Evolutionary conservation across 768 basidiomycete genomes (phyloP).

Genomic region (Pleurotus pulmonarius): DNA sequence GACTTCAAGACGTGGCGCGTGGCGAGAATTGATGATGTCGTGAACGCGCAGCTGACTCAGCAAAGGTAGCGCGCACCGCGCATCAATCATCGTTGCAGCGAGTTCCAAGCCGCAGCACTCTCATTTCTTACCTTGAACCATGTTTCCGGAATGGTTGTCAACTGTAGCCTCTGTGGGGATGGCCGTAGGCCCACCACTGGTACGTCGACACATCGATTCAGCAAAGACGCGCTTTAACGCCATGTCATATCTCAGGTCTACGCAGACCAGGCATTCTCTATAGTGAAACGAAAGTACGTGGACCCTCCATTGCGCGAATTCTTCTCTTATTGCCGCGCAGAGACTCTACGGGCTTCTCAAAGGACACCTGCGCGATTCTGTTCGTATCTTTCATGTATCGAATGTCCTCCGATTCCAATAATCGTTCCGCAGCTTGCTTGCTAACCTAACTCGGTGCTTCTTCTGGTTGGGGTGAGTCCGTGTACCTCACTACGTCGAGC

Average conservation of each 20-base stretch:
- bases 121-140: background rate
- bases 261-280: constrained; percentile 79
- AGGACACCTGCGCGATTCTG: constrained; percentile 84
- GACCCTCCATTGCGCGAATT: constrained; percentile 5
- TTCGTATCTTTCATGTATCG: constrained; percentile 26
- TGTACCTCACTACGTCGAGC: background rate
- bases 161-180: constrained; percentile 70
- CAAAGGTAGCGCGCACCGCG: background rate
- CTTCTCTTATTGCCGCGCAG: constrained; percentile 30
- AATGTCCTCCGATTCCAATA: constrained; percentile 3
- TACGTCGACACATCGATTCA: constrained; percentile 15
- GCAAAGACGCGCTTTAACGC: background rate
- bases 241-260: constrained; percentile 50
- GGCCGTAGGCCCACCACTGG: constrained; percentile 80
- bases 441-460: constrained; percentile 87
- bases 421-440: constrained; percentile 52
- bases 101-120: background rate
- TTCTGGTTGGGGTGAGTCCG: constrained; percentile 72
- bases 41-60: background rate
- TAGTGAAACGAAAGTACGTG: constrained; percentile 67
- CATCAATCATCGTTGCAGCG: background rate
- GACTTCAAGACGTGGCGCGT: background rate
- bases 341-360: constrained; percentile 82
- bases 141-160: constrained; percentile 53
- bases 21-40: background rate